Evolutionary conservation across 2,329 filamentous ascomycete species (phyloP), one percentile per base, ranked within the genome.

Genomic region (Hypoxylon rubiginosum): DNA sequence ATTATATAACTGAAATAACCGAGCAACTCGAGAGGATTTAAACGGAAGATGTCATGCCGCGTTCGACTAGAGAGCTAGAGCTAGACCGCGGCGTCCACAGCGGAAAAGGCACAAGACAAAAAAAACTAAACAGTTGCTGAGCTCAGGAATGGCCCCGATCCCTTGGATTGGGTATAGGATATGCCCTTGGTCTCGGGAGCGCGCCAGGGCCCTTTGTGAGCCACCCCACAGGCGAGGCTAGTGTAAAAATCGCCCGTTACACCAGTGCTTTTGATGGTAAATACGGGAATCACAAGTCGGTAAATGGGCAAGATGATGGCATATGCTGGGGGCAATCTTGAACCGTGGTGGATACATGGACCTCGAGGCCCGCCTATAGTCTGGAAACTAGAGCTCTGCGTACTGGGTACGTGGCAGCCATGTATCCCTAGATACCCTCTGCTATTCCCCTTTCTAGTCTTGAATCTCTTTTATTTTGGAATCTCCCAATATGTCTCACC

Each of bases 401-500:
- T 36, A 51, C 41, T 24, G 10, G 48, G 41, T 64, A 62, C 34
- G 36, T 57, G 55, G 19, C 52, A 60, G 36, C 52, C 49, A 53
- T 41, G 26, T 52, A 46, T 54, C 45, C 53, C 17, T 48, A 34
- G 32, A 56, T n/a, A n/a, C n/a, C n/a, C n/a, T 67, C 60, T 53
- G 4, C 54, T 6, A 36, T 34, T 49, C 32, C 39, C 30, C 39
- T 66, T 66, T 64, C 13, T 21, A 45, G 41, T 21, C 21, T 9
- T 45, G 34, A 54, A 43, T 41, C 26, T 64, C 55, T 55, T 28
- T 53, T 54, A 55, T 21, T 34, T 43, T 57, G 39, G 56, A 68
- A 51, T 32, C 57, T 55, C 56, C 48, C 63, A 58, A 64, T 69
- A 63, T 69, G 64, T 69, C 61, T 69, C 53, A 67, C 57, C 26